A percentile compares a stretch with the other conserved stretches of the same genome.
These are phyloP conservation scores for Penicillium ucsense DNA, from an alignment of 495 filamentous ascomycete species.

Conservation along the genomic window DNA sequence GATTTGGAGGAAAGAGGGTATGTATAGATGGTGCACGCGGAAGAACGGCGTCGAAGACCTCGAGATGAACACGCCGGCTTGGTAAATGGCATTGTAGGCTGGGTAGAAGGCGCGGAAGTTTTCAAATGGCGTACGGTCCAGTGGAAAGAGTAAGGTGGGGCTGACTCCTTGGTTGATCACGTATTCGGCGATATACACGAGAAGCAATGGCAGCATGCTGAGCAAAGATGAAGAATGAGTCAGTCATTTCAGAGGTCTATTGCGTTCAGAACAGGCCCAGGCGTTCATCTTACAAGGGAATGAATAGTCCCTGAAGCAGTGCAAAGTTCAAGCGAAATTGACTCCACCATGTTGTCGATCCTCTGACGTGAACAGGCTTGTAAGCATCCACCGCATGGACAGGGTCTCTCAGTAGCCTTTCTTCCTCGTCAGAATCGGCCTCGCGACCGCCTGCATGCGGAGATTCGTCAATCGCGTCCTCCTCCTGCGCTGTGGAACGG, in stretches of 20 bases:
- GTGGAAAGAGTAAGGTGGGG: slow-evolving; percentile 80
- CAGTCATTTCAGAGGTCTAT: too few relatives aligned
- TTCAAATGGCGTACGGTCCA: slow-evolving; percentile 62
- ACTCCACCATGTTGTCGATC: slow-evolving; percentile 13
- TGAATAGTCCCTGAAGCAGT: slow-evolving; percentile 46
- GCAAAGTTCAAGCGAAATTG: slow-evolving; percentile 40
- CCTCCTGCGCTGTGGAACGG: slow-evolving; percentile 28
- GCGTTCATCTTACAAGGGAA: slow-evolving; percentile 50
- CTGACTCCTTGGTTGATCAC: slow-evolving; percentile 91
- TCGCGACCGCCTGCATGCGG: slow-evolving; percentile 25
- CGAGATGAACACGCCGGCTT: slow-evolving; percentile 87
- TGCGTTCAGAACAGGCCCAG: too few relatives aligned
- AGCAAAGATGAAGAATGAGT: neutral
- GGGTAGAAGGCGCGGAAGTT: slow-evolving; percentile 85
- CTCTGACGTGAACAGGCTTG: slow-evolving; percentile 11
- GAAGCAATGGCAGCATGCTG: slow-evolving; percentile 80
- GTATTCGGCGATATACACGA: slow-evolving; percentile 94
- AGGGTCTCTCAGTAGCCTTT: slow-evolving; percentile 31
- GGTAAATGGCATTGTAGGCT: slow-evolving; percentile 87
- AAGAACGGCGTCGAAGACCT: slow-evolving; percentile 82
- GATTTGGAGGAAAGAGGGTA: slow-evolving; percentile 76
- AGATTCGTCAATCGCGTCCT: slow-evolving; percentile 27
- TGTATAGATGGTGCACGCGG: slow-evolving; percentile 69
- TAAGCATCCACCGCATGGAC: slow-evolving; percentile 8
- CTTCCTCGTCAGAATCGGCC: slow-evolving; percentile 18